phyloP scores from a whole-genome alignment of 2,329 filamentous ascomycete genomes.

The Colletotrichum phormii region DNA sequence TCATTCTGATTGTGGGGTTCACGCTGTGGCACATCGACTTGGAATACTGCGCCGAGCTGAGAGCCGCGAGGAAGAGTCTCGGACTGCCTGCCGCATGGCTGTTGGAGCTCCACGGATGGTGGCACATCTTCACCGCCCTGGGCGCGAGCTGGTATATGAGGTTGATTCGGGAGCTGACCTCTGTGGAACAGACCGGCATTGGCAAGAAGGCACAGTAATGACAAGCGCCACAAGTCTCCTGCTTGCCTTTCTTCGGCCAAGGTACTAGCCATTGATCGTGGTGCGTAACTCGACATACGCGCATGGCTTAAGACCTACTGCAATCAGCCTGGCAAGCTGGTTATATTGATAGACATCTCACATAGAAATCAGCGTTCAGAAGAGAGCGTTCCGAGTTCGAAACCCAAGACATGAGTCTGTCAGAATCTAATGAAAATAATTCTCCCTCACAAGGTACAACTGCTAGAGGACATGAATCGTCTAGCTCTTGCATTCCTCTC shows the following conservation, averaged over 20 bases:
- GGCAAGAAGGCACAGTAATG: slow-evolving; percentile 23
- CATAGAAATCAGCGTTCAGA: neutral
- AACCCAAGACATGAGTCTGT: too few relatives aligned
- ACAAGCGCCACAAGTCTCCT: too few relatives aligned
- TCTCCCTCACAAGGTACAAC: neutral
- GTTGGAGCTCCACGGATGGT: slow-evolving; percentile 72
- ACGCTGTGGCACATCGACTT: slow-evolving; percentile 69
- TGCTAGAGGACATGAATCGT: neutral
- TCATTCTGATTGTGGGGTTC: slow-evolving; percentile 57
- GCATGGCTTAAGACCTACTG: neutral
- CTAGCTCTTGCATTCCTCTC: neutral
- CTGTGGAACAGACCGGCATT: neutral
- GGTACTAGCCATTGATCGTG: neutral
- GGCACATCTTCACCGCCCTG: slow-evolving; percentile 70
- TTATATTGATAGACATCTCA: neutral
- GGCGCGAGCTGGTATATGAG: slow-evolving; percentile 58
- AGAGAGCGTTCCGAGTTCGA: too few relatives aligned
- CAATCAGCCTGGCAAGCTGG: neutral
- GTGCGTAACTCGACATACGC: neutral
- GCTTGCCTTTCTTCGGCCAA: too few relatives aligned
- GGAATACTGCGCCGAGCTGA: slow-evolving; percentile 61
- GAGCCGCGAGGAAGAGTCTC: slow-evolving; percentile 54
- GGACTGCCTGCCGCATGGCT: slow-evolving; percentile 67
- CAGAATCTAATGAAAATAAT: neutral
- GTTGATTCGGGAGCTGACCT: slow-evolving; percentile 40